Base-by-base conservation (phyloP, 2,329 filamentous ascomycete species). In the Sporothrix sp. region DNA sequence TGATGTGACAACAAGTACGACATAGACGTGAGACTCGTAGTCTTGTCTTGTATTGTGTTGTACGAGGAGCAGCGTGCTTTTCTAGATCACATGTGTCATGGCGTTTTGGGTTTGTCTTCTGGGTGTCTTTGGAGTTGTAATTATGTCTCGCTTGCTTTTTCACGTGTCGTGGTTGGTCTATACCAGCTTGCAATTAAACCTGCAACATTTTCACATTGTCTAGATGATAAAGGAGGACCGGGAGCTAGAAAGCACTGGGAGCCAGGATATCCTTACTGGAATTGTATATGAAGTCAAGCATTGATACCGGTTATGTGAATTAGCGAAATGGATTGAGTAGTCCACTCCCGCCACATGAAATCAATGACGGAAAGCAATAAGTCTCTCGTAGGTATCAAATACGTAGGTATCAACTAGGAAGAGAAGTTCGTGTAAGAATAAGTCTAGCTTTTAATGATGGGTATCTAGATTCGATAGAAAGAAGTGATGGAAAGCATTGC, bases 1-100 rank as follows among this genome's bases (percentile, higher is more conserved):
- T 55, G 62, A 69, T 25, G 49, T 58, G n/a, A 44, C 38, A 39
- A 46, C 48, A 33, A 40, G n/a, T 9, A 33, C 32, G 4, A 33
- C 32, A n/a, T 33, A 11, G 28, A 21, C 42, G 8, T 32, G 18
- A 23, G 4, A 4, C 6, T 16, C 28, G 4, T 8, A 23, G n/a
- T n/a, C 10, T 43, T 27, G 10, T 40, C 4, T 9, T 4, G 4
- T 13, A 5, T 28, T 18, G n/a, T 30, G n/a, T 11, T 33, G 27
- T 28, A 16, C 21, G 10, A n/a, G 21, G 16, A 23, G 33, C 28
- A 33, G n/a, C n/a, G n/a, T 44, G 33, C 21, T 45, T 11, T 35
- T 14, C 20, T 18, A 30, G 30, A 7, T n/a, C 18, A n/a, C 25
- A 35, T 45, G 10, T 44, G 32, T 23, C 9, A 11, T 23, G 43